phyloP scores from a whole-genome alignment of 768 basidiomycete species.

The Leucogyrophana mollusca region DNA sequence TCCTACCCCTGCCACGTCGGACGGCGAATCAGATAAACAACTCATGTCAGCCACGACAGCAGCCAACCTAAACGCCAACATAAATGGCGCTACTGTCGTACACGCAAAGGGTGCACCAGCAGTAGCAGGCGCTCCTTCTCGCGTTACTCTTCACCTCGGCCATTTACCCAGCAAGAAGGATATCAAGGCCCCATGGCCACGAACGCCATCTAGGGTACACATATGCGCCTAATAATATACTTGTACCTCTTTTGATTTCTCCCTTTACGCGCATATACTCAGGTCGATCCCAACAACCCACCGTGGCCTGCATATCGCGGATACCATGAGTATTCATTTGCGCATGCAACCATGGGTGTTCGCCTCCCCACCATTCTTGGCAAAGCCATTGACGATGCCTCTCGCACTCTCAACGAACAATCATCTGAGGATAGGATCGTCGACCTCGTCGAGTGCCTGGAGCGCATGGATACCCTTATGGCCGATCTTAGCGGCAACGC shows the following conservation, averaged over 20 bases:
- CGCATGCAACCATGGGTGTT: slow-evolving; percentile 94
- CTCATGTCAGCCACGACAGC: not conserved
- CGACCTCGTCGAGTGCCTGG: slow-evolving; percentile 83
- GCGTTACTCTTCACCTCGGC: slow-evolving; percentile 70
- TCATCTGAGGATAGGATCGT: slow-evolving; percentile 79
- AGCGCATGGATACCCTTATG: slow-evolving; percentile 90
- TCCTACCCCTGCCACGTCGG: slow-evolving; percentile 27
- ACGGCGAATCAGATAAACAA: slow-evolving; percentile 12
- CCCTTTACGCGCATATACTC: not conserved
- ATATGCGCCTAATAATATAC: slow-evolving; percentile 10
- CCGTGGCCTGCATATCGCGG: slow-evolving; percentile 82
- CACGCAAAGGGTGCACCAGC: slow-evolving; percentile 11
- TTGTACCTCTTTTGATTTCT: not conserved
- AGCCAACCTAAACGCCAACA: slow-evolving; percentile 8
- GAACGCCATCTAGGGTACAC: slow-evolving; percentile 67
- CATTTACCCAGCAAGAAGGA: slow-evolving; percentile 73
- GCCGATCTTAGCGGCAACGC: slow-evolving; percentile 79
- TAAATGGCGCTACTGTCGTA: not conserved
- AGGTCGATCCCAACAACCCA: slow-evolving; percentile 84
- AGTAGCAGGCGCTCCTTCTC: slow-evolving; percentile 42
- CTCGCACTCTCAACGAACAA: slow-evolving; percentile 84
- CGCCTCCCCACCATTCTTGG: slow-evolving; percentile 93
- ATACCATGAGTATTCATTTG: slow-evolving; percentile 81
- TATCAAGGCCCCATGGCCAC: slow-evolving; percentile 70
- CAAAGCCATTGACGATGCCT: slow-evolving; percentile 92